phyloP scores from a whole-genome alignment of 352 stramenopile species.

The Phytopythium montanum region DNA sequence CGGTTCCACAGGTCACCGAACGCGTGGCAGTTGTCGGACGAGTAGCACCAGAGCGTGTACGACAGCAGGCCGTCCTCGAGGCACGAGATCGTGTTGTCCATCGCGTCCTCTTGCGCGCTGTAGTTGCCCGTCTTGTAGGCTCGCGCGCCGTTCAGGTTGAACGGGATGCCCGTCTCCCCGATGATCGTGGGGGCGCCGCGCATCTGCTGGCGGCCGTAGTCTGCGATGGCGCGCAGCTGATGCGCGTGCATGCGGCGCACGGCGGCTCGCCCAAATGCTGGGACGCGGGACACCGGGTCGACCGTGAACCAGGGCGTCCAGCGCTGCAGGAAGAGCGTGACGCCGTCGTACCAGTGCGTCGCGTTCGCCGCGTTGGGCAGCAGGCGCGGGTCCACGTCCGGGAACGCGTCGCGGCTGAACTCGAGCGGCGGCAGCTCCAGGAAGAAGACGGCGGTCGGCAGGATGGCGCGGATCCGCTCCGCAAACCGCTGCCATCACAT shows the following conservation, averaged over 20 bases:
- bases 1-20: constrained; percentile 69
- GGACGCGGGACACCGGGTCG: constrained; percentile 55
- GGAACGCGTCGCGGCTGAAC: constrained; percentile 66
- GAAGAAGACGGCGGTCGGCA: constrained; percentile 72
- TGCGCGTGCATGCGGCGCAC: constrained; percentile 56
- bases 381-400: constrained; percentile 44
- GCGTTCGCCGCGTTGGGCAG: constrained; percentile 77
- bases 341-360: constrained; percentile 90
- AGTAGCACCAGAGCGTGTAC: constrained; percentile 85
- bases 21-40: constrained; percentile 43
- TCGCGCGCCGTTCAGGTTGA: constrained; percentile 52
- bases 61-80: constrained; percentile 73
- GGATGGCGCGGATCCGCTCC: constrained; percentile 46
- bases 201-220: constrained; percentile 50
- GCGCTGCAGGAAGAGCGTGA: constrained; percentile 79
- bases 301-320: constrained; percentile 77
- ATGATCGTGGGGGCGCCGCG: constrained; percentile 59
- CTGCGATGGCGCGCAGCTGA: constrained; percentile 57
- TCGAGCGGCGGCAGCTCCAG: constrained; percentile 78
- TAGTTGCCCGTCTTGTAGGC: constrained; percentile 54
- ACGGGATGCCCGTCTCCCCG: constrained; percentile 69
- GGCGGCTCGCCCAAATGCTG: constrained; percentile 57
- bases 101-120: constrained; percentile 40
- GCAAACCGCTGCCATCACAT: constrained; percentile 32
- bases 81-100: constrained; percentile 71